Evolutionary conservation across 1,284 basidiomycete genomes (phyloP), one percentile per base, ranked within the genome.

Genomic region (Agroathelia rolfsii): DNA sequence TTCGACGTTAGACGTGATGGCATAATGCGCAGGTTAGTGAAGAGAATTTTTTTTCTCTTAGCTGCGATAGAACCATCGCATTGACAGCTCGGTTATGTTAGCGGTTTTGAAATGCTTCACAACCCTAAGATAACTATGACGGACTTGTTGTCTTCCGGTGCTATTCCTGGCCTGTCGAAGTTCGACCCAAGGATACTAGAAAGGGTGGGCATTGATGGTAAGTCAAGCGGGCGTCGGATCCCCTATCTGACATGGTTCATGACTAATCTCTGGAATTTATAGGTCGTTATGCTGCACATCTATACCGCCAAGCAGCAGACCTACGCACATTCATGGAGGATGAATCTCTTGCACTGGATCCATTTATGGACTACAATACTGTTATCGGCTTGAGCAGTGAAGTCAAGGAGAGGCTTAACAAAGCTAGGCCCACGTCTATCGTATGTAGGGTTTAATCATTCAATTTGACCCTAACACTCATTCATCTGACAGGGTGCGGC

Each of bases 251-350:
- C 11, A 35, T 14, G 36, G 5, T 19, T 16, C 26, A 3, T 29
- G 12, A 12, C 2, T 14, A 14, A 25, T 27, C 9, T n/a, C 11
- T n/a, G 11, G 4, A 26, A 18, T 22, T 28, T 18, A 6, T 41
- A 79, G 77, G 68, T 5, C 60, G 59, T 29, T 87, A 87, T 45
- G 59, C 61, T 29, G 64, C 67, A 0, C 73, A 79, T 42, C 60
- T 88, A 1, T 50, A 53, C 20, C 69, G 86, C 3, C 86, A 90
- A 58, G 66, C 68, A 38, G 72, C 78, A 5, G 84, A 88, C 47
- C 55, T 92, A n/a, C 64, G 68, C n/a, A 61, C 69, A 5, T 92
- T 90, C 54, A 60, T 74, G 47, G 66, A 76, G 35, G 87, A 92
- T 35, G 85, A 90, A 48, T 61, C 65, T n/a, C 62, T 89, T 10